Percentiles rank a stretch among this genome's conserved stretches.
Evolutionary conservation across 2,329 filamentous ascomycete genomes (phyloP).

Genomic region (Neofusicoccum sp.): DNA sequence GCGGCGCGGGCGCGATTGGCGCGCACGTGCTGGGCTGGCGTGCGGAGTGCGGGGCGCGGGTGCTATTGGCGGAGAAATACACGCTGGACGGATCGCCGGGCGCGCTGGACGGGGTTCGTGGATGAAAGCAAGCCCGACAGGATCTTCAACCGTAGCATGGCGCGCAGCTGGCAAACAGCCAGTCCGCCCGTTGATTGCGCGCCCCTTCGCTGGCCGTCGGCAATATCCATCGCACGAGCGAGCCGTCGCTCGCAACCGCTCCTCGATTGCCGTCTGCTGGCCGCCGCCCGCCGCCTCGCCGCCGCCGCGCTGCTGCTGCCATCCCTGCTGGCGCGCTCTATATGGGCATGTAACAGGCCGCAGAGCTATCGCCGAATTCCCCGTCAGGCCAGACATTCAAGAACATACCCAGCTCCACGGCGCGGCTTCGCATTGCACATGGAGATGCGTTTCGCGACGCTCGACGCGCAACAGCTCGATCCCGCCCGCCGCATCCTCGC

Average conservation of each 20-base stretch:
- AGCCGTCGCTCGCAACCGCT: neutral
- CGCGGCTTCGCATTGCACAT: conserved; percentile 16
- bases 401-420: conserved; percentile 18
- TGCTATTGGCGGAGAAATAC: conserved; percentile 22
- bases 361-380: conserved; percentile 18
- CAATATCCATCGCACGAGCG: conserved; percentile 11
- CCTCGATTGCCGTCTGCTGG: conserved; percentile 5
- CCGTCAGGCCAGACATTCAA: conserved; percentile 20
- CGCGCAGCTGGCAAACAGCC: conserved; percentile 7
- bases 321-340: conserved; percentile 20
- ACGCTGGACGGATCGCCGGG: conserved; percentile 16
- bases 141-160: conserved; percentile 20
- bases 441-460: conserved; percentile 17
- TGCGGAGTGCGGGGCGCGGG: conserved; percentile 13
- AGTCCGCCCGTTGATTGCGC: conserved; percentile 16
- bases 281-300: conserved; percentile 8
- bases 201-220: conserved; percentile 10
- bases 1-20: neutral
- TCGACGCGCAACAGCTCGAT: conserved; percentile 18
- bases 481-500: conserved; percentile 39
- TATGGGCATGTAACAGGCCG: conserved; percentile 20
- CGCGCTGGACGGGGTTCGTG: conserved; percentile 16
- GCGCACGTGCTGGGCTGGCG: neutral
- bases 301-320: conserved; percentile 12
- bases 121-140: conserved; percentile 19